A percentile compares a stretch with the other conserved stretches of the same genome.
Evolutionary conservation across 2,329 filamentous ascomycete species (phyloP).

Genomic region (Tolypocladium amazonense): DNA sequence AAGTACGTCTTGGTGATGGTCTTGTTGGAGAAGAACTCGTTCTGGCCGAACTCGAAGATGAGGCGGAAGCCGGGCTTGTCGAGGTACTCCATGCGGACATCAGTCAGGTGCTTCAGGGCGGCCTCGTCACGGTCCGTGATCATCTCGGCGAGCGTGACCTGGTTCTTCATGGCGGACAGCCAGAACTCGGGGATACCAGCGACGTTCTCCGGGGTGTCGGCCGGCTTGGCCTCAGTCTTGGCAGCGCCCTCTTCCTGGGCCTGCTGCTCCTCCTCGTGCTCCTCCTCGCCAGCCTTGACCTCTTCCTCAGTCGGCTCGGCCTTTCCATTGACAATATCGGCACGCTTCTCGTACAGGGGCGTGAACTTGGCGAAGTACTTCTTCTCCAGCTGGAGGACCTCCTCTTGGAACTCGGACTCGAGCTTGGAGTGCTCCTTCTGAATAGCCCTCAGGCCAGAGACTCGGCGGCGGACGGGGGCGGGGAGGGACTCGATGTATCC

Average conservation of each 20-base stretch:
- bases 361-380: slow-evolving; percentile 99
- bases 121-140: slow-evolving; percentile 96
- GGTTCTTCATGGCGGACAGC: slow-evolving; percentile 99
- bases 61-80: slow-evolving; percentile 96
- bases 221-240: slow-evolving; percentile 45
- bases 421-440: slow-evolving; percentile 98
- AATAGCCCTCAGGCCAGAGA: slow-evolving; percentile 91
- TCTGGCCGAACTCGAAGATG: slow-evolving; percentile 93
- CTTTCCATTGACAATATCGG: slow-evolving; percentile 81
- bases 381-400: slow-evolving; percentile 96
- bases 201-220: slow-evolving; percentile 43
- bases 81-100: slow-evolving; percentile 98
- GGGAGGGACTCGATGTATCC: slow-evolving; percentile 97
- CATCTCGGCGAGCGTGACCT: slow-evolving; percentile 92
- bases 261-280: slow-evolving; percentile 62
- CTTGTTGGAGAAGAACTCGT: slow-evolving; percentile 97
- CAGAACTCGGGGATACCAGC: slow-evolving; percentile 97
- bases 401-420: slow-evolving; percentile 96
- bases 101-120: slow-evolving; percentile 78
- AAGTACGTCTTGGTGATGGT: slow-evolving; percentile 96
- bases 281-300: slow-evolving; percentile 74
- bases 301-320: slow-evolving; percentile 80
- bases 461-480: slow-evolving; percentile 77
- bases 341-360: slow-evolving; percentile 90
- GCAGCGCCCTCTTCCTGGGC: slow-evolving; percentile 53